Evolutionary conservation across 148 eudicot species (phyloP).

Genomic region (Beta vulgaris): DNA sequence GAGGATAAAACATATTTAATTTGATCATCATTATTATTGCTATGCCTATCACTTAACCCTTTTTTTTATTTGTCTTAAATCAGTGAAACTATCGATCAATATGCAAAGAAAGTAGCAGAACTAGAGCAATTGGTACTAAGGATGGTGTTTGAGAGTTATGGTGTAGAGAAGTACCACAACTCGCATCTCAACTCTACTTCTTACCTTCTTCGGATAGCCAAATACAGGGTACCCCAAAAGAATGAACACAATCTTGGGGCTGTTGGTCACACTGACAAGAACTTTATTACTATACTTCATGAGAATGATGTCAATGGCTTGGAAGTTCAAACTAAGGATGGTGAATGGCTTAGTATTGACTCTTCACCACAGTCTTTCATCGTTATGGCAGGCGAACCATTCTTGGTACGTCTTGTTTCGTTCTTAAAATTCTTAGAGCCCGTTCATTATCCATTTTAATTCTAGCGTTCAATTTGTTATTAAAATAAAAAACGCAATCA

Average conservation of each 20-base stretch:
- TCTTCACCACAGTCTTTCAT: constrained; percentile 39
- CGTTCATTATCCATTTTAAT: no score
- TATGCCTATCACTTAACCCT: no score
- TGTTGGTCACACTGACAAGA: constrained; percentile 49
- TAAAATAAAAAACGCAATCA: no score
- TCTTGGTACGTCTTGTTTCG: constrained; percentile 29
- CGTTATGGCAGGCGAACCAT: constrained; percentile 54
- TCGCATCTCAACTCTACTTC: constrained; percentile 33
- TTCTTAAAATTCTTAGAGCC: no score
- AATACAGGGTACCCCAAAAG: constrained; percentile 31
- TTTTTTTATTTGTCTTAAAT: neutral
- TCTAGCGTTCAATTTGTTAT: no score
- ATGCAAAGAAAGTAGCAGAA: constrained; percentile 38
- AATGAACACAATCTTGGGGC: constrained; percentile 34
- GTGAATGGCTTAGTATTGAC: constrained; percentile 43
- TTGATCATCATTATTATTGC: no score
- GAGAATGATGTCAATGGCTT: constrained; percentile 48
- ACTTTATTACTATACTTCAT: constrained; percentile 43
- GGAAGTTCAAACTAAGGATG: constrained; percentile 50
- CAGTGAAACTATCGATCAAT: constrained; percentile 36
- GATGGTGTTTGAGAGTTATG: constrained; percentile 56
- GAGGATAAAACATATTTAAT: no score
- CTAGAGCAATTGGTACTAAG: constrained; percentile 35
- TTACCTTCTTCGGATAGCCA: constrained; percentile 42
- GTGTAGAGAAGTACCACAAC: constrained; percentile 37